phyloP scores from a whole-genome alignment of 108 stramenopile genomes.

The Nitzschia sp. region DNA sequence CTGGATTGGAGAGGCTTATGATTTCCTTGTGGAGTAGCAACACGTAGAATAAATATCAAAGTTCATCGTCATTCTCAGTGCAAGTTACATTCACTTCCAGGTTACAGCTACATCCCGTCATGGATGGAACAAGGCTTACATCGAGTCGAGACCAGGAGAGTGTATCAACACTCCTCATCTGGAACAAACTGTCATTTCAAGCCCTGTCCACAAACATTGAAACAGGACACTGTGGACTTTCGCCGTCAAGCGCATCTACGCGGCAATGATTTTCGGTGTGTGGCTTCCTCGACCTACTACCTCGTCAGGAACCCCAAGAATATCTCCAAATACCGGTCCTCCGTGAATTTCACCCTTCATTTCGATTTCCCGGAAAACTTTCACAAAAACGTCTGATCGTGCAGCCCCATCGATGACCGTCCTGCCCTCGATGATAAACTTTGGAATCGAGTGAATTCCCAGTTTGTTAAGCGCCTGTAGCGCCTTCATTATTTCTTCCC shows the following conservation, averaged over 20 bases:
- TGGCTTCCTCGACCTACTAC: slow-evolving; percentile 59
- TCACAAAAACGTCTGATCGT: slow-evolving; percentile 53
- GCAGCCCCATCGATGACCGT: slow-evolving; percentile 81
- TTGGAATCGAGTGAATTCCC: slow-evolving; percentile 81
- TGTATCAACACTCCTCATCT: background rate
- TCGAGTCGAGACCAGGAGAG: too few species aligned
- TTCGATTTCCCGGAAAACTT: slow-evolving; percentile 77
- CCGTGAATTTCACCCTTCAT: slow-evolving; percentile 46
- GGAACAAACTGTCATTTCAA: background rate
- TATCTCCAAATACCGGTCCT: slow-evolving; percentile 71
- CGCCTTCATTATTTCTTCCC: slow-evolving; percentile 66
- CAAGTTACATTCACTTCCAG: too few species aligned
- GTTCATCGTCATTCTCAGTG: too few species aligned
- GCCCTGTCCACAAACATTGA: too few species aligned
- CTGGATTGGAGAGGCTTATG: too few species aligned
- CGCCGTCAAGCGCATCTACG: background rate
- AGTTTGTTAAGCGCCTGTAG: slow-evolving; percentile 47
- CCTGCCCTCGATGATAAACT: slow-evolving; percentile 84
- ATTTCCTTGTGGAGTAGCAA: too few species aligned
- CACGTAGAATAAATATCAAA: too few species aligned
- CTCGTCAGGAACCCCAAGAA: slow-evolving; percentile 61
- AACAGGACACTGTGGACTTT: too few species aligned
- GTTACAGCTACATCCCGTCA: too few species aligned
- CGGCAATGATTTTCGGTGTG: background rate
- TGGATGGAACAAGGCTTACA: too few species aligned